Evolutionary conservation across 2,329 filamentous ascomycete genomes (phyloP).

Genomic region (Colletotrichum noveboracense): DNA sequence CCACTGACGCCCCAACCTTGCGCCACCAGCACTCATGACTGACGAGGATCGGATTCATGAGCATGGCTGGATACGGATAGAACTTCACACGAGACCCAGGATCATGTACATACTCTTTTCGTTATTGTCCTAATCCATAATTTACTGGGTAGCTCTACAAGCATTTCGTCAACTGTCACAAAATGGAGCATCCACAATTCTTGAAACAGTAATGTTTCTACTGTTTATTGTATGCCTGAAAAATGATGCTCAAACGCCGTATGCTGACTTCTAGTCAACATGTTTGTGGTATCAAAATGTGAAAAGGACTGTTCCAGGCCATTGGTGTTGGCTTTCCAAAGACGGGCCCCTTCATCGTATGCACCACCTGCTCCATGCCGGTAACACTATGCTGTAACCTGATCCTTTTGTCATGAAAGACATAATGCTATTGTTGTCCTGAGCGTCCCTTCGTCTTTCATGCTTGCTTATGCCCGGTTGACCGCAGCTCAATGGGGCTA

Average conservation of each 20-base stretch:
- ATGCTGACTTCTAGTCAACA: neutral
- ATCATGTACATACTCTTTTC: neutral
- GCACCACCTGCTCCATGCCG: neutral
- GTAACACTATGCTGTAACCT: neutral
- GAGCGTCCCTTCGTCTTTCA: neutral
- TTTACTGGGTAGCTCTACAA: neutral
- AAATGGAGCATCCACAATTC: neutral
- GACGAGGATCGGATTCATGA: neutral
- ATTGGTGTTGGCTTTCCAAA: neutral
- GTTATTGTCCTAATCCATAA: neutral
- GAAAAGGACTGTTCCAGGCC: neutral
- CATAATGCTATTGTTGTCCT: neutral
- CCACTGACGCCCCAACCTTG: neutral
- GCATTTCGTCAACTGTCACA: neutral
- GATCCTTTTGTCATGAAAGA: neutral
- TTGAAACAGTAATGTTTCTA: neutral
- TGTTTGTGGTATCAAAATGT: neutral
- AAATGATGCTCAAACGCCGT: neutral
- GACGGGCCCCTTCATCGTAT: neutral
- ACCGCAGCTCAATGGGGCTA: slow-evolving; percentile 6
- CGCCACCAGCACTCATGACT: neutral
- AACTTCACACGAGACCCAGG: neutral
- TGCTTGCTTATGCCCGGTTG: neutral
- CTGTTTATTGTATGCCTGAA: neutral
- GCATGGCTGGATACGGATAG: neutral